Evolutionary conservation across 1,284 basidiomycete species (phyloP).

Genomic region (Moniliophthora roreri): DNA sequence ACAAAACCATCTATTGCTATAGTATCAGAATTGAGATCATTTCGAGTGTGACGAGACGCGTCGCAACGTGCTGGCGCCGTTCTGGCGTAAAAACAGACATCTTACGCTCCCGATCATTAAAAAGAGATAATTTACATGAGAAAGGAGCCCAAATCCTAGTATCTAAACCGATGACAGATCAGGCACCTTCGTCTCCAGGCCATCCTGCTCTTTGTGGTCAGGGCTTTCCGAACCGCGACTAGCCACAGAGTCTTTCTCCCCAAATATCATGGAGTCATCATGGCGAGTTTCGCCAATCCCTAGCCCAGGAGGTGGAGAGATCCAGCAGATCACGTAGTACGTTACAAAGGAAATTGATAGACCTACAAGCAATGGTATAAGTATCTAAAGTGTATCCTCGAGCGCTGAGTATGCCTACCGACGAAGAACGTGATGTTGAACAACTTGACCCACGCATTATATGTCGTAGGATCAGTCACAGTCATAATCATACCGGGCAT

Average conservation of each 20-base stretch:
- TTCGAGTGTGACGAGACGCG: no score
- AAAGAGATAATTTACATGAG: no score
- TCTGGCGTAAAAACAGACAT: no score
- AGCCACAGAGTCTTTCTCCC: background rate
- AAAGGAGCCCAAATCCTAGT: no score
- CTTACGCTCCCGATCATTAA: no score
- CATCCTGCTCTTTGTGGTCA: no score
- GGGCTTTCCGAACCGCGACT: no score
- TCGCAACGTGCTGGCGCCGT: no score
- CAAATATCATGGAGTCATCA: constrained; percentile 12
- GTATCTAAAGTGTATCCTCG: background rate
- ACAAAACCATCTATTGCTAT: no score
- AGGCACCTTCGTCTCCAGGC: no score
- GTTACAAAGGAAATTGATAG: constrained; percentile 16
- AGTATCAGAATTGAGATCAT: no score
- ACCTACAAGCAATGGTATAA: constrained; percentile 1
- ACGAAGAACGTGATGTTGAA: constrained; percentile 23
- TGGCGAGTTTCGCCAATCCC: constrained; percentile 16
- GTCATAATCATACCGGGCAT: constrained; percentile 21
- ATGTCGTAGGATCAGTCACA: constrained; percentile 11
- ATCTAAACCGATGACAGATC: no score
- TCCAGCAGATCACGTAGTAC: constrained; percentile 15
- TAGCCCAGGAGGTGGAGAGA: constrained; percentile 19
- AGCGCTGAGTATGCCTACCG: constrained; percentile 8
- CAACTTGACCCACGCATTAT: constrained; percentile 19